Evolutionary conservation across 106 monocot genomes (phyloP).

Genomic region (Dendrobium nobile): DNA sequence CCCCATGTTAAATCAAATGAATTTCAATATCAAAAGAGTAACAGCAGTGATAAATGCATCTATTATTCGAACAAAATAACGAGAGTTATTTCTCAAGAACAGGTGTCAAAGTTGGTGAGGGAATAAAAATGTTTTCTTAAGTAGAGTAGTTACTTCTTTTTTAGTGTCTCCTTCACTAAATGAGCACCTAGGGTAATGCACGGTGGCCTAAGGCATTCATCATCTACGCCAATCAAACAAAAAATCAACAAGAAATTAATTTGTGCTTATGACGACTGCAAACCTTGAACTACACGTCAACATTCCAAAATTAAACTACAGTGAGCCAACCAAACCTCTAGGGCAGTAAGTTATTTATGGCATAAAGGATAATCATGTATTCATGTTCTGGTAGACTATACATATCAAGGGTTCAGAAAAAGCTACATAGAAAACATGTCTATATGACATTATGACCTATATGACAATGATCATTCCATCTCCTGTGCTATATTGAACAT

Average conservation of each 20-base stretch:
- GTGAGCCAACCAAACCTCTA: background rate
- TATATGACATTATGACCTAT: background rate
- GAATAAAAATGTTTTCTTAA: too few relatives aligned
- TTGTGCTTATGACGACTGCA: background rate
- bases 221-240: background rate
- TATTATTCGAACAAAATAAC: too few relatives aligned
- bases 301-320: background rate
- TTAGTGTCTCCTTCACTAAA: too few relatives aligned
- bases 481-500: background rate
- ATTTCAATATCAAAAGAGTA: too few relatives aligned
- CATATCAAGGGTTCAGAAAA: background rate
- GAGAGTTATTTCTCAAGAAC: too few relatives aligned
- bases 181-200: too few relatives aligned
- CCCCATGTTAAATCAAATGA: too few relatives aligned
- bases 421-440: background rate
- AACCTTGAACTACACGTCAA: background rate
- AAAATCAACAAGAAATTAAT: background rate
- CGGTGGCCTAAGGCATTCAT: too few relatives aligned
- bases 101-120: too few relatives aligned
- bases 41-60: too few relatives aligned
- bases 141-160: too few relatives aligned
- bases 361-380: background rate
- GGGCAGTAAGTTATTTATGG: background rate
- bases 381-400: background rate
- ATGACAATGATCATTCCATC: background rate